phyloP scores from a whole-genome alignment of 768 basidiomycete species.

The Grammothele lineata region DNA sequence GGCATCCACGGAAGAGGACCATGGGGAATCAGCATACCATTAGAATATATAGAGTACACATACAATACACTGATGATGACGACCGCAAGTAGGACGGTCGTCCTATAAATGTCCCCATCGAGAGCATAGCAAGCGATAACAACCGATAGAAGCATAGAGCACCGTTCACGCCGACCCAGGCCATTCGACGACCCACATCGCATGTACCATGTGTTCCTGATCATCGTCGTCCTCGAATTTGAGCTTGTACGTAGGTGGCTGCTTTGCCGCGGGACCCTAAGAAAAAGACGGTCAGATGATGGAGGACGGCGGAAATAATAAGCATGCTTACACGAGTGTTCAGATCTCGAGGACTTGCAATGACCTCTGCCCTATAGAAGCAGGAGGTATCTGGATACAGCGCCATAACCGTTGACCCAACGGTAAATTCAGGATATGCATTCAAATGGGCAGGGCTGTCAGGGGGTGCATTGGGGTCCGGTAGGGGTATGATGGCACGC shows the following conservation, averaged over 20 bases:
- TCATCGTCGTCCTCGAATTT: conserved; percentile 90
- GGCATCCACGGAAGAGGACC: too few species aligned
- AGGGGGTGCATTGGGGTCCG: conserved; percentile 58
- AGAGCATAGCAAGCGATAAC: too few species aligned
- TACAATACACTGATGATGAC: too few species aligned
- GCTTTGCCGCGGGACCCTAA: conserved; percentile 19
- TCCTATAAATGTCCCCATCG: too few species aligned
- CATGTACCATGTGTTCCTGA: conserved; percentile 72
- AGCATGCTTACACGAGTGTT: conserved; percentile 39
- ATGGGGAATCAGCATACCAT: too few species aligned
- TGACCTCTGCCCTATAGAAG: conserved; percentile 84
- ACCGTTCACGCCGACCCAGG: too few species aligned
- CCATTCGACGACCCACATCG: conserved; percentile 81
- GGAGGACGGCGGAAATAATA: too few species aligned
- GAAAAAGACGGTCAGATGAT: conserved; percentile 7
- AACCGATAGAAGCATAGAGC: too few species aligned
- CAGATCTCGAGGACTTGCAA: conserved; percentile 55
- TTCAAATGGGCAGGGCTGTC: conserved; percentile 61
- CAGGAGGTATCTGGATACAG: conserved; percentile 90
- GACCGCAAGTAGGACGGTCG: too few species aligned
- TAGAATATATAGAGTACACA: too few species aligned
- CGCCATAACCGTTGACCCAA: conserved; percentile 75
- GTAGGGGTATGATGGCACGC: conserved; percentile 72
- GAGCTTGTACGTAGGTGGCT: conserved; percentile 58
- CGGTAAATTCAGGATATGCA: conserved; percentile 67